Conservation (phyloP, 257 asterid genomes). For the Ilex aquifolium region DNA sequence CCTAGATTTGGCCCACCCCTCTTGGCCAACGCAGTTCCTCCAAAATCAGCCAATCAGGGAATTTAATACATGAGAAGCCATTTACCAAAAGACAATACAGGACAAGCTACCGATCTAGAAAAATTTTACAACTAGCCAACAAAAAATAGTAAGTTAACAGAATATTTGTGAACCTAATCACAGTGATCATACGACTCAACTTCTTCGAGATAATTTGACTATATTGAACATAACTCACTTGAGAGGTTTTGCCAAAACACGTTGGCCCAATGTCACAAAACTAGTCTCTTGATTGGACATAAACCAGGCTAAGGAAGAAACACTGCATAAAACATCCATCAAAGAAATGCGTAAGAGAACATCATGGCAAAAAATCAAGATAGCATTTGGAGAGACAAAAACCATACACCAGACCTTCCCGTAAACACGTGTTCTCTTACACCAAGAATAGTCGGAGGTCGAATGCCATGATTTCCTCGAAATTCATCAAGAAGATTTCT, state of each 20-base stretch:
- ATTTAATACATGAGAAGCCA: too few species aligned
- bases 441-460: slow-evolving; percentile 97
- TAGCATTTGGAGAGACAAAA: neutral
- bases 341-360: slow-evolving; percentile 8
- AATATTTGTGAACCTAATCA: too few species aligned
- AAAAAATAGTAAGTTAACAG: too few species aligned
- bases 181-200: too few species aligned
- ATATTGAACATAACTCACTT: slow-evolving; percentile 48
- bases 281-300: slow-evolving; percentile 99
- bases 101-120: too few species aligned
- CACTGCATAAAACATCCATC: slow-evolving; percentile 53
- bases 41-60: too few species aligned
- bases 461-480: slow-evolving; percentile 83
- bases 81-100: too few species aligned
- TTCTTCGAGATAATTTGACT: too few species aligned
- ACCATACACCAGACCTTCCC: slow-evolving; percentile 57
- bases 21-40: too few species aligned
- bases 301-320: slow-evolving; percentile 96
- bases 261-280: slow-evolving; percentile 97
- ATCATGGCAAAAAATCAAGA: slow-evolving; percentile 4
- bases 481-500: slow-evolving; percentile 96
- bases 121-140: too few species aligned
- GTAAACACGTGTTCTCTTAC: slow-evolving; percentile 97
- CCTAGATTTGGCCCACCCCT: too few species aligned
- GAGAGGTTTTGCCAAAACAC: slow-evolving; percentile 92